Evolutionary conservation across 371 early-diverging fungal genomes (phyloP).

Genomic region (Rhizopus stolonifer): DNA sequence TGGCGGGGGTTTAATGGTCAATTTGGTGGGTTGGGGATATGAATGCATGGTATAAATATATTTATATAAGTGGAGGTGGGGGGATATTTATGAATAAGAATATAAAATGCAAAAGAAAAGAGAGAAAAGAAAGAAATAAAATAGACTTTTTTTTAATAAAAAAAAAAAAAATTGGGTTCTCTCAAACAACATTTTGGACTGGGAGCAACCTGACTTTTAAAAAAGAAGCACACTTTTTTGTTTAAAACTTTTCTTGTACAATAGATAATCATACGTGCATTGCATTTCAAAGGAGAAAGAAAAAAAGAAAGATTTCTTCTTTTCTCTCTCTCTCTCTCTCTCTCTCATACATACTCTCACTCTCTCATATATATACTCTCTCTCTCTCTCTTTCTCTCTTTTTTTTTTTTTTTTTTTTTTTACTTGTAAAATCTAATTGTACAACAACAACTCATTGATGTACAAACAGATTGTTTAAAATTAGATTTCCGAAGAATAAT

Average conservation of each 20-base stretch:
- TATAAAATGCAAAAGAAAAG: slow-evolving; percentile 6
- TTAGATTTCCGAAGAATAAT: neutral
- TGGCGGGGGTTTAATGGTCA: neutral
- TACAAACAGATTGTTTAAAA: neutral
- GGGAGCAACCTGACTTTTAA: slow-evolving; percentile 26
- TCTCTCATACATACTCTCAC: too few relatives aligned
- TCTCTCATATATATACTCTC: neutral
- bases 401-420: neutral
- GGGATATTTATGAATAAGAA: neutral
- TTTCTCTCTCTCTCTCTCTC: too few relatives aligned
- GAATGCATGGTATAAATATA: slow-evolving; percentile 11
- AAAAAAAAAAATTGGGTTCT: slow-evolving; percentile 2
- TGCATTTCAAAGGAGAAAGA: too few relatives aligned
- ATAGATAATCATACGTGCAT: too few relatives aligned
- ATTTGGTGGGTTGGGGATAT: slow-evolving; percentile 3
- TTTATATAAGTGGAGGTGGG: neutral
- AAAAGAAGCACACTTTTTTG: neutral
- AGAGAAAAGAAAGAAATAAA: slow-evolving; percentile 4
- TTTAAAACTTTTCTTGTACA: too few relatives aligned
- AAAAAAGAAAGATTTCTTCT: neutral
- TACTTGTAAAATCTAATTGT: too few relatives aligned
- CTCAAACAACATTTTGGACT: slow-evolving; percentile 17
- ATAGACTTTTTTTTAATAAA: neutral
- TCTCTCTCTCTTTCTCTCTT: neutral
- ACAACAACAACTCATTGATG: neutral